Evolutionary conservation across 2,329 filamentous ascomycete species (phyloP).

Genomic region (Xylariaceae sp.): DNA sequence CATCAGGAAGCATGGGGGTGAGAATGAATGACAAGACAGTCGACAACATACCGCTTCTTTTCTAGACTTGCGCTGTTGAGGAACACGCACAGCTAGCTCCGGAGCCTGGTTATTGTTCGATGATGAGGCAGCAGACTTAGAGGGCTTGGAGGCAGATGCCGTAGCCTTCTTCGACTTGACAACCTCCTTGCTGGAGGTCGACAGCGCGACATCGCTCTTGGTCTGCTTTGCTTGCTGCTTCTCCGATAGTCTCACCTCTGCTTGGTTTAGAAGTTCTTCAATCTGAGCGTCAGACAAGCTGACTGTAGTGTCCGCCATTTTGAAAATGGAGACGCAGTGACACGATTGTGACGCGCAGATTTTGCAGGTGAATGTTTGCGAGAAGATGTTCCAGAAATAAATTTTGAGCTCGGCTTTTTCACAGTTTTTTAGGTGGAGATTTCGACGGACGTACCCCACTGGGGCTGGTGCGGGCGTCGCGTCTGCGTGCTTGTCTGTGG

Average conservation of each 20-base stretch:
- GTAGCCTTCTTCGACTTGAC: slow-evolving; percentile 13
- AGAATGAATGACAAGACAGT: neutral
- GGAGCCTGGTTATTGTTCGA: slow-evolving; percentile 11
- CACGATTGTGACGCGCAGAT: neutral
- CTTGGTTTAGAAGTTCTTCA: slow-evolving; percentile 56
- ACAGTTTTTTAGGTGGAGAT: neutral
- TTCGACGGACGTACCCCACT: neutral
- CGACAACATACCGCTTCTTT: slow-evolving; percentile 31
- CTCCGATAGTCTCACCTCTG: slow-evolving; percentile 49
- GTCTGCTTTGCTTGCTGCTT: slow-evolving; percentile 25
- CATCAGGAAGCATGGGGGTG: slow-evolving; percentile 55
- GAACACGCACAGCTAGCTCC: slow-evolving; percentile 28
- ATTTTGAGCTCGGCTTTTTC: neutral
- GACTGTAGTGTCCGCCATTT: slow-evolving; percentile 32
- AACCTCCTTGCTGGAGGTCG: slow-evolving; percentile 31
- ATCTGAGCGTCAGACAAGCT: slow-evolving; percentile 60
- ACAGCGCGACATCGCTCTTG: slow-evolving; percentile 26
- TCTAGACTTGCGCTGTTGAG: slow-evolving; percentile 27
- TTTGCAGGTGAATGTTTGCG: neutral
- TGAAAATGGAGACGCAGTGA: slow-evolving; percentile 14
- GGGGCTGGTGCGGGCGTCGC: neutral
- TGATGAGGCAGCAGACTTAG: slow-evolving; percentile 13
- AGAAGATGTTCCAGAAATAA: neutral
- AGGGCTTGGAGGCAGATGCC: slow-evolving; percentile 9
- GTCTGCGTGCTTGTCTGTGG: neutral